These are phyloP conservation scores for Kalanchoe fedtschenkoi DNA, from an alignment of 164 flowering plant species.

Conservation along the genomic window DNA sequence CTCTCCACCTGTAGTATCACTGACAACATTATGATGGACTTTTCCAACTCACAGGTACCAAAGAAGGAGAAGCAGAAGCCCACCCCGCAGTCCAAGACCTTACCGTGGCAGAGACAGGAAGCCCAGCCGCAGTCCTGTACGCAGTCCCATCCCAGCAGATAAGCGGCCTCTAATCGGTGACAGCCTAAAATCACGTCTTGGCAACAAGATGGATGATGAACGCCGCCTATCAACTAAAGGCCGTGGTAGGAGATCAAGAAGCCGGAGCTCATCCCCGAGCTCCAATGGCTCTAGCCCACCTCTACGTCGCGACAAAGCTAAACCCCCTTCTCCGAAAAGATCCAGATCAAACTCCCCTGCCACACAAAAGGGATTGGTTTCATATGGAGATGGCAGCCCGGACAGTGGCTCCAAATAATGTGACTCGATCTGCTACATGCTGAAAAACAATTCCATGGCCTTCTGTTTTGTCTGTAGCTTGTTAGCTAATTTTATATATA, in stretches of 20 bases:
- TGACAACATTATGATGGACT: neutral
- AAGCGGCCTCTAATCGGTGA: constrained; percentile 33
- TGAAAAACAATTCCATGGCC: neutral
- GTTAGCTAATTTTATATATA: neutral
- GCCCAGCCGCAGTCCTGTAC: constrained; percentile 26
- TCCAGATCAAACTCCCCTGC: constrained; percentile 43
- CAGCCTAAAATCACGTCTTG: constrained; percentile 45
- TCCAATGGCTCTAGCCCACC: constrained; percentile 24
- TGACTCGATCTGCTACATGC: neutral
- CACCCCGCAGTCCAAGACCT: constrained; percentile 36
- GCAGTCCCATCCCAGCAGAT: constrained; percentile 30
- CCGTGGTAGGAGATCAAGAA: constrained; percentile 25
- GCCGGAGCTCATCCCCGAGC: constrained; percentile 28
- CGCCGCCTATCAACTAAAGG: constrained; percentile 13
- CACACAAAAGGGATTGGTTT: constrained; percentile 43
- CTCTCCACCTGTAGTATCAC: neutral
- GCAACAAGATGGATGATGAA: constrained; percentile 23
- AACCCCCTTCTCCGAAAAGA: constrained; percentile 23
- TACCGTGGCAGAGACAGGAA: constrained; percentile 24
- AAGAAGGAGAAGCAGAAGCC: constrained; percentile 41
- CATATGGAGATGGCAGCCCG: constrained; percentile 44
- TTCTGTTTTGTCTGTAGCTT: neutral
- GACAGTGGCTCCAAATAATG: constrained; percentile 13
- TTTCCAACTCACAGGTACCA: constrained; percentile 18
- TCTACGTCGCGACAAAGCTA: constrained; percentile 13